Evolutionary conservation across 1,139 yeast species (phyloP).

Genomic region (Geotrichum restrictum): DNA sequence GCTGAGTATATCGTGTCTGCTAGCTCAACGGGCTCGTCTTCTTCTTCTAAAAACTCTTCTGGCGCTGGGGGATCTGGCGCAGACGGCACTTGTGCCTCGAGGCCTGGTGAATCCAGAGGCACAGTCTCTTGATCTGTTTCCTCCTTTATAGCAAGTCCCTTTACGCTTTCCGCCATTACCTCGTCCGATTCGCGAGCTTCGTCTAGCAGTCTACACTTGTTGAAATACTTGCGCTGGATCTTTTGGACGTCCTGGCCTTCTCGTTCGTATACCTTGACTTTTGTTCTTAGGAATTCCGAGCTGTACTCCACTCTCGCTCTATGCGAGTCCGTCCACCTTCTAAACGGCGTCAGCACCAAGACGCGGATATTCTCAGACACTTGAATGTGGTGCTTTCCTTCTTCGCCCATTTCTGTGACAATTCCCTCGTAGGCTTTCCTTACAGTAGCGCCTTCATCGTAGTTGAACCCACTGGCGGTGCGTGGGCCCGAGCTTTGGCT

Average conservation of each 20-base stretch:
- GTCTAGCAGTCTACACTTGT: slow-evolving; percentile 71
- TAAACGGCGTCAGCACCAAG: slow-evolving; percentile 66
- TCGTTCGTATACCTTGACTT: slow-evolving; percentile 51
- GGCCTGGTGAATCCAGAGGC: background rate
- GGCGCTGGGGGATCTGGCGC: background rate
- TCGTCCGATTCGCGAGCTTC: slow-evolving; percentile 37
- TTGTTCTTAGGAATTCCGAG: slow-evolving; percentile 49
- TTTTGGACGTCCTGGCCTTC: slow-evolving; percentile 51
- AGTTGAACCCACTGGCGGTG: slow-evolving; percentile 44
- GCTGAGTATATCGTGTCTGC: slow-evolving; percentile 38
- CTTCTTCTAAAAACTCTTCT: slow-evolving; percentile 8
- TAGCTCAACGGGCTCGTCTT: slow-evolving; percentile 32
- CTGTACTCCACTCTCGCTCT: slow-evolving; percentile 63
- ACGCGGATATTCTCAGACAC: slow-evolving; percentile 61
- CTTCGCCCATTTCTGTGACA: slow-evolving; percentile 54
- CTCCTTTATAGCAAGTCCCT: background rate
- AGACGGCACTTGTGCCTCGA: background rate
- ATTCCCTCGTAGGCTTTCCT: slow-evolving; percentile 60
- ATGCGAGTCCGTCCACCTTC: slow-evolving; percentile 75
- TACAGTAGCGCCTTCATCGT: slow-evolving; percentile 48
- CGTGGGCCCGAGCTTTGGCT: slow-evolving; percentile 40
- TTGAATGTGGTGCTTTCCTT: slow-evolving; percentile 64
- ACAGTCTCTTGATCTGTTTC: background rate
- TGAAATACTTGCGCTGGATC: slow-evolving; percentile 66
- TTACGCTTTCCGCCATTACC: background rate